Percentiles rank a stretch among this genome's conserved stretches.
Conservation (phyloP, 2,329 filamentous ascomycete species). For the Microcyclosporella mali region DNA sequence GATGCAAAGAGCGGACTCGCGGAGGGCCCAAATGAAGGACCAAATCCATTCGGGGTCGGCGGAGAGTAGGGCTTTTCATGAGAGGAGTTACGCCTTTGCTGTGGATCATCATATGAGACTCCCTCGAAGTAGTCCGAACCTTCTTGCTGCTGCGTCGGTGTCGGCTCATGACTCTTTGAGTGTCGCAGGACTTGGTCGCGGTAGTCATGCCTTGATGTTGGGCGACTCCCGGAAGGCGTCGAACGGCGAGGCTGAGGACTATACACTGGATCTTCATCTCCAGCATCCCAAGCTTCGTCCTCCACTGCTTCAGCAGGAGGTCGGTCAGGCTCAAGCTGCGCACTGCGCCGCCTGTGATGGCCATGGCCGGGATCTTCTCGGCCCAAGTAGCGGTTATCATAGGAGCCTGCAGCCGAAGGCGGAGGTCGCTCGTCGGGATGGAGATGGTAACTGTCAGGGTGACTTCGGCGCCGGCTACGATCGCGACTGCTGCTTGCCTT, state of each 20-base stretch:
- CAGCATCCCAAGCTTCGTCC: slow-evolving; percentile 15
- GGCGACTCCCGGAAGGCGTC: slow-evolving; percentile 13
- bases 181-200: slow-evolving; percentile 33
- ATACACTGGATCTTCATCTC: slow-evolving; percentile 13
- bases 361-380: slow-evolving; percentile 14
- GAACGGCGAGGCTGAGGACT: slow-evolving; percentile 9
- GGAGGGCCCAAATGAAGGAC: slow-evolving; percentile 38
- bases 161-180: slow-evolving; percentile 37
- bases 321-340: slow-evolving; percentile 14
- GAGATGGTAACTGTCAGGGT: slow-evolving; percentile 21
- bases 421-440: slow-evolving; percentile 16
- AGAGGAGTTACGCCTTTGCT: slow-evolving; percentile 14
- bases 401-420: slow-evolving; percentile 9
- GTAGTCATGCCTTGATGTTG: slow-evolving; percentile 11
- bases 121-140: slow-evolving; percentile 17
- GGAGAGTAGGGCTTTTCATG: slow-evolving; percentile 16
- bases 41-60: slow-evolving; percentile 13
- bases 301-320: slow-evolving; percentile 8
- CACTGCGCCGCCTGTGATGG: slow-evolving; percentile 12
- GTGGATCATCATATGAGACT: slow-evolving; percentile 12
- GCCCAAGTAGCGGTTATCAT: slow-evolving; percentile 12
- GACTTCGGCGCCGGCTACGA: slow-evolving; percentile 18
- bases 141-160: slow-evolving; percentile 31
- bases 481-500: slow-evolving; percentile 22
- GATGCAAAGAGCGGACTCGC: slow-evolving; percentile 42